These are phyloP conservation scores for Calocera cornea DNA, from an alignment of 768 basidiomycete genomes.

Conservation along the genomic window DNA sequence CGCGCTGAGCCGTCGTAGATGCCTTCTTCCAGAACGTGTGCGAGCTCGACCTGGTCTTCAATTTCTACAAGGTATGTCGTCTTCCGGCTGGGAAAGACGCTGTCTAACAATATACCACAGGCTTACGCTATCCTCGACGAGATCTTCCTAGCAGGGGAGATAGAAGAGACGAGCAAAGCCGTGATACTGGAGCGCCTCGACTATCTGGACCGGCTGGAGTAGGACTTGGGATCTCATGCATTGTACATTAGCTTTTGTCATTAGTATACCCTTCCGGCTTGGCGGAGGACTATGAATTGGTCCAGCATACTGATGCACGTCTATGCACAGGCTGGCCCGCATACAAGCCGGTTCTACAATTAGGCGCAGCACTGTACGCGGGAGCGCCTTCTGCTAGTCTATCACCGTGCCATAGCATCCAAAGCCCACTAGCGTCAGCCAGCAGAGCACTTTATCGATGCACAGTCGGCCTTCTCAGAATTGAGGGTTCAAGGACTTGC, in stretches of 20 bases:
- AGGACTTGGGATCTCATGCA: conserved; percentile 1
- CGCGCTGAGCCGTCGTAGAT: conserved; percentile 37
- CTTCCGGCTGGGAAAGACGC: background rate
- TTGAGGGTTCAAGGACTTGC: too few relatives aligned
- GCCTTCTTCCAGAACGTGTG: conserved; percentile 99
- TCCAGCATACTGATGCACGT: too few relatives aligned
- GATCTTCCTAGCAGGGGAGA: conserved; percentile 94
- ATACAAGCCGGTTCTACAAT: too few relatives aligned
- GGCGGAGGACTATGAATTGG: too few relatives aligned
- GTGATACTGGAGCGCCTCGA: conserved; percentile 85
- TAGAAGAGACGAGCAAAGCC: conserved; percentile 95
- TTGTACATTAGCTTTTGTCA: background rate
- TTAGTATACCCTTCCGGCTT: background rate
- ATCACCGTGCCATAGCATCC: too few relatives aligned
- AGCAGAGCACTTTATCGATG: too few relatives aligned
- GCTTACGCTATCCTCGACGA: conserved; percentile 98
- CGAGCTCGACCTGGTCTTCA: conserved; percentile 94
- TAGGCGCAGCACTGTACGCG: too few relatives aligned
- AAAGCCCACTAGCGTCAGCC: too few relatives aligned
- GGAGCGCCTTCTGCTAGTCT: too few relatives aligned
- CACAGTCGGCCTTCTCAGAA: too few relatives aligned
- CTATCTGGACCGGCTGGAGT: conserved; percentile 87
- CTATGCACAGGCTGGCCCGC: too few relatives aligned
- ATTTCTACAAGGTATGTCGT: conserved; percentile 77
- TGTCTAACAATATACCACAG: conserved; percentile 28